Evolutionary conservation across 1,139 yeast species (phyloP), one percentile per base, ranked within the genome.

Genomic region (Kodamaea anthophila): DNA sequence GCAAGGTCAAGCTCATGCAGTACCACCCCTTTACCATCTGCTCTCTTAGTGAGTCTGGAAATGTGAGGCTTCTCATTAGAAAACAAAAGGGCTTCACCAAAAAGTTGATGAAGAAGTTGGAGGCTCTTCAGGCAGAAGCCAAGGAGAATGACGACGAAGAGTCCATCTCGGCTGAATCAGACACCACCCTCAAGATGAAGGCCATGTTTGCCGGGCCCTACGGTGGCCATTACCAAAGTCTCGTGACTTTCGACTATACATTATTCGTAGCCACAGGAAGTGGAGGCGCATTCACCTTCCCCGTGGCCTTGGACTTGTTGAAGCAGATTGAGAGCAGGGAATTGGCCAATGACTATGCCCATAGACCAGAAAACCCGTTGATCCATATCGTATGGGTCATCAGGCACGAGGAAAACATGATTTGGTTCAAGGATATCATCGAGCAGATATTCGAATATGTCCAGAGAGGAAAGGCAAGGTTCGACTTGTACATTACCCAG

Each of bases 21-120:
- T 56, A 54, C 36, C 76, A 70, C 39, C 76, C 76, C 2, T 70
- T 70, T 41, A 65, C 73, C 4, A 63, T 70, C 28, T 48, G 65
- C 2, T 62, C 65, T 29, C 41, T 64, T 15, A 49, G 65, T 8
- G 59, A 53, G 6, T 37, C 60, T 3, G 63, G 64, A 1, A 58
- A 63, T 21, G 56, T 70, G 41, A 56, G 54, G 16, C 41, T 70
- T 29, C 48, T 70, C 2, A 57, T 70, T 13, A 52, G 64, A 34
- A 55, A 51, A 12, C 57, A 60, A 38, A 56, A 55, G 14, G 76
- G 76, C 0, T 70, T 70, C 38, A 70, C 76, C 11, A 56, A 47
- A 31, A 53, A 54, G 30, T 44, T 70, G 21, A 49, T 51, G 38
- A 43, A 51, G 11, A 52, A 47, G 36, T 38, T 62, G 29, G 27